phyloP scores from a whole-genome alignment of 768 basidiomycete genomes.

The Cystofilobasidium bisporidii region DNA sequence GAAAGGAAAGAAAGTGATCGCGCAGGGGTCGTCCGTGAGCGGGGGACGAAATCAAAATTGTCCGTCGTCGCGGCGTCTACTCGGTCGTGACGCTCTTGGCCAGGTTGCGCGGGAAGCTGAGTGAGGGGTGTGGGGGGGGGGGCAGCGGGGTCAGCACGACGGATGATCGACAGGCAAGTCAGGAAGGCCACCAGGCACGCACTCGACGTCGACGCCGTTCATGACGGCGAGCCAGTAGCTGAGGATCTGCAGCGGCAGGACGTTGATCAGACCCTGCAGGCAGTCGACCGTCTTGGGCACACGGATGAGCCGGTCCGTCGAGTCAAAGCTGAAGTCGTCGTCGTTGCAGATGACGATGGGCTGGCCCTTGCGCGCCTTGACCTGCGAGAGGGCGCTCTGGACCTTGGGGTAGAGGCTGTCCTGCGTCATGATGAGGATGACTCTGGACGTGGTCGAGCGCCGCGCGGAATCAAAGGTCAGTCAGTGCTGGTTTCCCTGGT shows the following conservation, averaged over 20 bases:
- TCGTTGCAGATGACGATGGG: conserved; percentile 85
- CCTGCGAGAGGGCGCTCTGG: conserved; percentile 88
- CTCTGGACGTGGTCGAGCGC: too few relatives aligned
- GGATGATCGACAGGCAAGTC: not conserved
- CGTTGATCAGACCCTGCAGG: conserved; percentile 88
- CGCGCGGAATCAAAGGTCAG: too few relatives aligned
- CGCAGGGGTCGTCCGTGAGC: too few relatives aligned
- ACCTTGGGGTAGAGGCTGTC: conserved; percentile 98
- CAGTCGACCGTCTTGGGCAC: conserved; percentile 91
- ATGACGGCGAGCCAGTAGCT: conserved; percentile 92
- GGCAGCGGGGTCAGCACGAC: not conserved
- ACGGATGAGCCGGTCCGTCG: conserved; percentile 71
- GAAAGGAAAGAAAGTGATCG: too few relatives aligned
- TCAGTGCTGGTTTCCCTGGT: not conserved
- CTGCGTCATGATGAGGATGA: conserved; percentile 98
- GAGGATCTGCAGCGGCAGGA: conserved; percentile 88
- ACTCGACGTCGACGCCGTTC: conserved; percentile 91
- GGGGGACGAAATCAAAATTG: too few relatives aligned
- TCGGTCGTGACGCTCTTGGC: conserved; percentile 37
- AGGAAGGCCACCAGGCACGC: not conserved
- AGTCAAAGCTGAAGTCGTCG: conserved; percentile 63
- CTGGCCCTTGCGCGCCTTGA: conserved; percentile 92
- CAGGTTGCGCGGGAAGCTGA: conserved; percentile 82
- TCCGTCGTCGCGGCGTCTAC: too few relatives aligned
- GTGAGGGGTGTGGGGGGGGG: not conserved